Evolutionary conservation across 2,329 filamentous ascomycete genomes (phyloP), one percentile per base, ranked within the genome.

Genomic region (Albophoma yamanashiensis): DNA sequence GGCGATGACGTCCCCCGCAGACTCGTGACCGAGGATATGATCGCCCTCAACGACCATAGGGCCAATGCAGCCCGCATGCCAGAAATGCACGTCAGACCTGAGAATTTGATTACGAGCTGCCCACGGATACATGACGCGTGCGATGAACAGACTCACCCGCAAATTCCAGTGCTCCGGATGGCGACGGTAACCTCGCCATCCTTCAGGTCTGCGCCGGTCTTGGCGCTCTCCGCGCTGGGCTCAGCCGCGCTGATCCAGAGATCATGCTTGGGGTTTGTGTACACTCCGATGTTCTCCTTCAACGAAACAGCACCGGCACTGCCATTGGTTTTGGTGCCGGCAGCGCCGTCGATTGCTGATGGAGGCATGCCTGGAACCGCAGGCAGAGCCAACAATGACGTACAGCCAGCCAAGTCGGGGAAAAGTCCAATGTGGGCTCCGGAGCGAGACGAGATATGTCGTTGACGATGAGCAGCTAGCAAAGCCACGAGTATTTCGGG

Each of bases 81-180:
- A 97, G 80, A 97, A 97, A 78, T 97, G 93, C 60, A 97, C 88
- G 75, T 97, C 92, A 62, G 91, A 96, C 61, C 90, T 93, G 68
- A 58, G 12, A 42, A 20, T 22, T 56, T 20, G 22, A 25, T 59
- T 25, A 45, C 55, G 14, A 50, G 62, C n/a, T 64, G 63, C 69
- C 42, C 68, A 60, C 43, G n/a, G 2, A 9, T 25, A 38, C 14
- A 5, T 15, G 9, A 12, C 12, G 1, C 47, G 58, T 45, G 56
- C 47, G 17, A 20, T 4, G 20, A 12, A 3, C 15, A 17, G 47
- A 73, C 75, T 67, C 79, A 94, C 85, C 93, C 93, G 80, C 94
- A 97, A 69, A 97, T 97, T 60, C 94, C 94, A 9, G 93, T 97
- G 76, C 90, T 96, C 76, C 93, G 91, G 74, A 97, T 85, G 59